phyloP scores from a whole-genome alignment of 75 land plant genomes.

The Pinus albicaulis region DNA sequence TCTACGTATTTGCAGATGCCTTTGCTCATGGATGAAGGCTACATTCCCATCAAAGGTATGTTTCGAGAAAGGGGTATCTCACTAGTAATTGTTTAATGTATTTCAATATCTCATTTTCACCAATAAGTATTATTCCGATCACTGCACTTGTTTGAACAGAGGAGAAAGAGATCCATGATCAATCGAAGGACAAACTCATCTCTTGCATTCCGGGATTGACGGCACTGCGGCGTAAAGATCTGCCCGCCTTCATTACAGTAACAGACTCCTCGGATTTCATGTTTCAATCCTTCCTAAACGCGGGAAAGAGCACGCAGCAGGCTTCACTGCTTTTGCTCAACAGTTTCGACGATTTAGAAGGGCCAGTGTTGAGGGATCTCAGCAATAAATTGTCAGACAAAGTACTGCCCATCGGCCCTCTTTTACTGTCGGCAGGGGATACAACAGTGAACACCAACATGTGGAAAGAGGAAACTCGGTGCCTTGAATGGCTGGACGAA shows the following conservation, averaged over 20 bases:
- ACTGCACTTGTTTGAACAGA: no score
- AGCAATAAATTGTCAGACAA: neutral
- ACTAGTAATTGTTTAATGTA: no score
- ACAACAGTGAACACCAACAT: neutral
- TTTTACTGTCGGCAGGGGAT: neutral
- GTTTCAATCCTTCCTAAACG: neutral
- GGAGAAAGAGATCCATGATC: no score
- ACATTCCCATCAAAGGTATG: conserved; percentile 30
- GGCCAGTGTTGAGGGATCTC: neutral
- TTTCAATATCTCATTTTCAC: neutral
- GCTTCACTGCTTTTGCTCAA: conserved; percentile 4
- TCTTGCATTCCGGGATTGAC: conserved; percentile 15
- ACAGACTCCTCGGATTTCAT: neutral
- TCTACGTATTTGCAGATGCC: conserved; percentile 10
- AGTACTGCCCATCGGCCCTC: conserved; percentile 12
- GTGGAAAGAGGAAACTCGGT: conserved; percentile 32
- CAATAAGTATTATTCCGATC: no score
- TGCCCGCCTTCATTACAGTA: conserved; percentile 12
- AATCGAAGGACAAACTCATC: neutral
- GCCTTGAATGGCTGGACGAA: conserved; percentile 30
- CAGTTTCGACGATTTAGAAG: conserved; percentile 8
- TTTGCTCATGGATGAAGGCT: conserved; percentile 7
- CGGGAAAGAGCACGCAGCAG: neutral
- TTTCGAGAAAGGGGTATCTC: no score
- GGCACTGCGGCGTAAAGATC: conserved; percentile 4